Conservation (phyloP, 352 stramenopile species). For the Phytopythium delawarense region DNA sequence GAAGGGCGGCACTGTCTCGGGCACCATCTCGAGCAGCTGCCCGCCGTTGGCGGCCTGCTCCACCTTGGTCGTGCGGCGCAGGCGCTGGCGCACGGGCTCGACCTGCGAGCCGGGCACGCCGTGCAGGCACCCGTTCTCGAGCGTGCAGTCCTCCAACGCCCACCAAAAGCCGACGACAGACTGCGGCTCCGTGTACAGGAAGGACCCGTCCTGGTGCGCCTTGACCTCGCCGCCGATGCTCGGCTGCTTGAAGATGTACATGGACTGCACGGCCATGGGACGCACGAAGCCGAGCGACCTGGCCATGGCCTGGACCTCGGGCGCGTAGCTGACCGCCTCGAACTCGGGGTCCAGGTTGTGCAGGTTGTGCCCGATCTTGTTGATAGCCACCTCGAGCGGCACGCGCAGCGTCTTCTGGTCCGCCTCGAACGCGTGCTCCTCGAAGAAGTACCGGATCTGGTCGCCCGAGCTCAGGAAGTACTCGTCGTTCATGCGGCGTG, state of each 20-base stretch:
- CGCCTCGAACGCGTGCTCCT: constrained; percentile 71
- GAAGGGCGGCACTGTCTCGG: constrained; percentile 42
- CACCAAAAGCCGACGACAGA: constrained; percentile 95
- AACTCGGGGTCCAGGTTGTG: constrained; percentile 90
- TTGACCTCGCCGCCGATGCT: constrained; percentile 91
- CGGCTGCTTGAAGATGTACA: constrained; percentile 98
- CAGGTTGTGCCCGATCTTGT: constrained; percentile 96
- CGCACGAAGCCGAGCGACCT: constrained; percentile 84
- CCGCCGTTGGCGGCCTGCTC: constrained; percentile 31
- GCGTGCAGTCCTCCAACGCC: constrained; percentile 93
- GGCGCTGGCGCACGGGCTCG: constrained; percentile 82
- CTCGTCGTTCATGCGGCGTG: constrained; percentile 79
- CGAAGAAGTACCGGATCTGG: constrained; percentile 94
- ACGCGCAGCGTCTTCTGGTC: constrained; percentile 68
- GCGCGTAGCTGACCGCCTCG: constrained; percentile 76
- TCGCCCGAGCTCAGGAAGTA: constrained; percentile 94
- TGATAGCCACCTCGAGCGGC: constrained; percentile 78
- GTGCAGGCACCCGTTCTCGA: constrained; percentile 95
- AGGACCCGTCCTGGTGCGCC: constrained; percentile 96
- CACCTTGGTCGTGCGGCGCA: constrained; percentile 65
- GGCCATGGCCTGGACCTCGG: constrained; percentile 68
- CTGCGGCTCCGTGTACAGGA: constrained; percentile 95
- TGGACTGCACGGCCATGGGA: constrained; percentile 91
- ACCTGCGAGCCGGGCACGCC: constrained; percentile 89
- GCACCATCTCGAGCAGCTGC: constrained; percentile 59